Evolutionary conservation across 2,329 filamentous ascomycete species (phyloP).

Genomic region (Ceratocystis alfenasii): DNA sequence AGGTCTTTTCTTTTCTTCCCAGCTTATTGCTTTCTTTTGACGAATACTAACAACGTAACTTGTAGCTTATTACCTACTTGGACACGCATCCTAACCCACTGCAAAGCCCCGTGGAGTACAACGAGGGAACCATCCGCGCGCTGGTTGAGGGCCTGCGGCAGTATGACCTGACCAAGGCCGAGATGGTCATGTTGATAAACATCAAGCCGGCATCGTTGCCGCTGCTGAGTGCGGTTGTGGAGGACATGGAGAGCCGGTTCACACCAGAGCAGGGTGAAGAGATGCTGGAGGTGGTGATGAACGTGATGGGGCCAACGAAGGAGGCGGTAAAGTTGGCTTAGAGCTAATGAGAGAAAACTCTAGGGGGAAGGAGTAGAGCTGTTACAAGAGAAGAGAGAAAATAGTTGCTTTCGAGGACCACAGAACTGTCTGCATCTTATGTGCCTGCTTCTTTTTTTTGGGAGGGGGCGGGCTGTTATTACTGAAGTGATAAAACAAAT

Average conservation of each 20-base stretch:
- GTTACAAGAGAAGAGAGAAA: no score
- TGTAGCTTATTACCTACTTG: conserved; percentile 50
- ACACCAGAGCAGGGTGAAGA: conserved; percentile 45
- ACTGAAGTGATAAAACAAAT: neutral
- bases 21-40: neutral
- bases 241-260: conserved; percentile 53
- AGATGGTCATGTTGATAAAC: conserved; percentile 57
- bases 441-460: no score
- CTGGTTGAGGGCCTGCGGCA: conserved; percentile 45
- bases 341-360: conserved; percentile 24
- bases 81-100: conserved; percentile 43
- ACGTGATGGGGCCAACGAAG: conserved; percentile 42
- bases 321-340: conserved; percentile 27
- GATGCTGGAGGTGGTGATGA: conserved; percentile 44
- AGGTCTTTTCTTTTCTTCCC: conserved; percentile 24
- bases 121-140: conserved; percentile 38
- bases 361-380: no score
- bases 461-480: no score
- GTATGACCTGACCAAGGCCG: conserved; percentile 54
- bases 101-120: conserved; percentile 43
- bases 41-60: neutral
- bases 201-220: conserved; percentile 46
- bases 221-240: conserved; percentile 50
- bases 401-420: no score
- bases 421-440: no score